phyloP scores from a whole-genome alignment of 1,284 basidiomycete species.

The Schizophyllum amplum region DNA sequence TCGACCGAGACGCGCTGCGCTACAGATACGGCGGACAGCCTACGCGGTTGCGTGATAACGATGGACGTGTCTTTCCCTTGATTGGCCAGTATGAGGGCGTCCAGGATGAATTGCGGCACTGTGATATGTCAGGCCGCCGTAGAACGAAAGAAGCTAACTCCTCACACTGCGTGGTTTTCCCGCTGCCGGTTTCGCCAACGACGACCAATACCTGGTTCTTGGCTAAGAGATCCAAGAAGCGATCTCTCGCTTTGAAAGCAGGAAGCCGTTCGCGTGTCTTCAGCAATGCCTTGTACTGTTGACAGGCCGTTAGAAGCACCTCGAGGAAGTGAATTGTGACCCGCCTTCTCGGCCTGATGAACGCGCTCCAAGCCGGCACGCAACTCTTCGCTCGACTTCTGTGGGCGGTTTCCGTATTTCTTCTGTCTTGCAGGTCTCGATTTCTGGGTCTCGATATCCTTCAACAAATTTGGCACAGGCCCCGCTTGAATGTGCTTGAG shows the following conservation, averaged over 20 bases:
- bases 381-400: constrained; percentile 31
- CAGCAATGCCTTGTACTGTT: constrained; percentile 51
- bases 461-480: background rate
- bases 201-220: constrained; percentile 70
- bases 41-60: constrained; percentile 84
- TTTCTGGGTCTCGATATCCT: background rate
- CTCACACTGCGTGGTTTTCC: constrained; percentile 81
- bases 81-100: constrained; percentile 64
- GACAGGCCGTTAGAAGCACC: constrained; percentile 1
- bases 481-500: constrained; percentile 48
- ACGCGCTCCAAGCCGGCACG: constrained; percentile 43
- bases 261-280: constrained; percentile 59
- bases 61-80: constrained; percentile 70
- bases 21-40: constrained; percentile 86
- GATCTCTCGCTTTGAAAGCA: constrained; percentile 59
- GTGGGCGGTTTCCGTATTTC: constrained; percentile 7
- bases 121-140: constrained; percentile 9
- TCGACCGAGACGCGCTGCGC: constrained; percentile 85
- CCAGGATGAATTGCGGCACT: constrained; percentile 87
- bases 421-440: constrained; percentile 9
- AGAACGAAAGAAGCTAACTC: constrained; percentile 3
- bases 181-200: constrained; percentile 81
- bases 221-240: constrained; percentile 57
- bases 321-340: background rate
- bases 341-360: constrained; percentile 34